Base-by-base conservation (phyloP, 2,329 filamentous ascomycete genomes). In the Xylaria sp. region DNA sequence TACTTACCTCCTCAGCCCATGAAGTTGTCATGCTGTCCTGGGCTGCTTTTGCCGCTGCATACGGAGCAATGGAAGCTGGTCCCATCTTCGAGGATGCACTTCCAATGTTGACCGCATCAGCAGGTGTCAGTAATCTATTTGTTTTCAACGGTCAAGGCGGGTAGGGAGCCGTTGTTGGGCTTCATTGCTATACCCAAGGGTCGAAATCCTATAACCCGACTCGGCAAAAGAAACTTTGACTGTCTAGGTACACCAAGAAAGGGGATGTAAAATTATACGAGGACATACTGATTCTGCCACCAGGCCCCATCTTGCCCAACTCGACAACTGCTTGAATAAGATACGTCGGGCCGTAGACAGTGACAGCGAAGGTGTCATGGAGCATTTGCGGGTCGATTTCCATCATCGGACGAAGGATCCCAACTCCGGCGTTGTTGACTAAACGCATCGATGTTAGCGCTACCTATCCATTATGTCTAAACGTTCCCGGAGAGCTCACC, bases 71-170 rank as follows among this genome's bases (percentile, higher is more conserved):
- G 3, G 39, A 48, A 1, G 50, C 9, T 4, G 62, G 46, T 17
- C 50, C 53, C 24, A 65, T 39, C 48, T 61, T 64, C 2, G 68
- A 66, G 5, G 57, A 58, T 1, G 70, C 45, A 18, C 61, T 65
- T 22, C 67, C 64, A 45, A 71, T 64, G 44, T 74, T 72, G 63
- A 72, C n/a, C n/a, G n/a, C n/a, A n/a, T n/a, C n/a, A n/a, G n/a
- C n/a, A n/a, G n/a, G n/a, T n/a, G n/a, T n/a, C n/a, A n/a, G n/a
- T n/a, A n/a, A n/a, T n/a, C n/a, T n/a, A n/a, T n/a, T n/a, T n/a
- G n/a, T n/a, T n/a, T n/a, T n/a, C n/a, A n/a, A n/a, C n/a, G n/a
- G n/a, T n/a, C n/a, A n/a, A n/a, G n/a, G n/a, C n/a, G n/a, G n/a
- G n/a, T n/a, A n/a, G n/a, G n/a, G n/a, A n/a, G n/a, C n/a, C n/a